phyloP scores from a whole-genome alignment of 176 grass and related monocot genomes.

The Carex kokanica region DNA sequence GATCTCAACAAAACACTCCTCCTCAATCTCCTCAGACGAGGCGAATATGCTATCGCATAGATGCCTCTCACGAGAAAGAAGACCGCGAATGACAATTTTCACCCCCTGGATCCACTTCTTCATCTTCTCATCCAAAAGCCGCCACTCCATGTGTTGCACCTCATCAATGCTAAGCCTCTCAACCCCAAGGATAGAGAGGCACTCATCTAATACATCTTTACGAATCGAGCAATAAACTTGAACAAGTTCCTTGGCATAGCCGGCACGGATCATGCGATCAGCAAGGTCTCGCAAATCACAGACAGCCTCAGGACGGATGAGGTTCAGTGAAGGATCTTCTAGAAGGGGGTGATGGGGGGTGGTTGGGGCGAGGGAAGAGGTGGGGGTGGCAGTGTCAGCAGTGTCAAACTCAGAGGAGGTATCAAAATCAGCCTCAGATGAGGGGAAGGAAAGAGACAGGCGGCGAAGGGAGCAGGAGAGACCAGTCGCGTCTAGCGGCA shows the following conservation, averaged over 20 bases:
- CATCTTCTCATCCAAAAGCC: constrained; percentile 80
- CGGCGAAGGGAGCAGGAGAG: constrained; percentile 81
- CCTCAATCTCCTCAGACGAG: constrained; percentile 50
- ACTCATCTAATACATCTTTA: constrained; percentile 78
- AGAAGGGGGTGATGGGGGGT: constrained; percentile 36
- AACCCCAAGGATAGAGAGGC: constrained; percentile 62
- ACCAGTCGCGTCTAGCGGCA: constrained; percentile 65
- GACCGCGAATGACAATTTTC: constrained; percentile 56
- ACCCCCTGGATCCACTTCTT: constrained; percentile 94
- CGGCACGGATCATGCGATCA: constrained; percentile 60
- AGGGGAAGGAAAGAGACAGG: constrained; percentile 66
- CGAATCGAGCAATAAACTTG: constrained; percentile 75
- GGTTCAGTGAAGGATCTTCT: constrained; percentile 67
- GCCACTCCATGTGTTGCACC: constrained; percentile 85
- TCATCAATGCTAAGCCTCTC: constrained; percentile 93
- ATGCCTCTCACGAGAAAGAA: constrained; percentile 61
- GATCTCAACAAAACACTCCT: constrained; percentile 80
- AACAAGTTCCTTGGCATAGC: constrained; percentile 59
- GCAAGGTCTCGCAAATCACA: constrained; percentile 51
- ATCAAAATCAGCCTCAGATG: constrained; percentile 74
- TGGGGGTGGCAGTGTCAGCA: constrained; percentile 37
- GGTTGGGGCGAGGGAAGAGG: constrained; percentile 39
- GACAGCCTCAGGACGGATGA: constrained; percentile 57
- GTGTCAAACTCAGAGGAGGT: constrained; percentile 72
- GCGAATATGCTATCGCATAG: constrained; percentile 71